A percentile compares a stretch with the other conserved stretches of the same genome.
phyloP scores from a whole-genome alignment of 2,329 filamentous ascomycete species.

The Fusarium sp. region DNA sequence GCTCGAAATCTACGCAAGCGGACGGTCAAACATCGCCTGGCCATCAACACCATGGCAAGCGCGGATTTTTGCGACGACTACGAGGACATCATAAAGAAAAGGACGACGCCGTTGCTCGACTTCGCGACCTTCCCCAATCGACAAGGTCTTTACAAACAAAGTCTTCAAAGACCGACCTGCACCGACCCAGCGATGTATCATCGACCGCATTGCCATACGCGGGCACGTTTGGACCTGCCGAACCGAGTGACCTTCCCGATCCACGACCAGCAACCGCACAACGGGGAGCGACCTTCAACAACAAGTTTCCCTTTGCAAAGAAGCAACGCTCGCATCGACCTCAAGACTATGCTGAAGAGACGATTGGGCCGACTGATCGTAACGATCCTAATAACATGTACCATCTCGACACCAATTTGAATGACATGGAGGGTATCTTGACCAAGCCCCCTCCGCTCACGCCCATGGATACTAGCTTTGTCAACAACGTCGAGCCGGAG shows the following conservation, averaged over 20 bases:
- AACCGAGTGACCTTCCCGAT: slow-evolving; percentile 47
- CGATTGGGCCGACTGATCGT: slow-evolving; percentile 69
- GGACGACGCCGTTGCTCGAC: slow-evolving; percentile 50
- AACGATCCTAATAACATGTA: slow-evolving; percentile 72
- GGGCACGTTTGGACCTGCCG: slow-evolving; percentile 45
- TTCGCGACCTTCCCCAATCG: slow-evolving; percentile 63
- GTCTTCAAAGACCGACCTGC: slow-evolving; percentile 60
- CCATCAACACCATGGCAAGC: slow-evolving; percentile 61
- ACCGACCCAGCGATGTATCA: slow-evolving; percentile 52
- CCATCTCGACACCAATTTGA: slow-evolving; percentile 86
- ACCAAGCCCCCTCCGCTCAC: slow-evolving; percentile 76
- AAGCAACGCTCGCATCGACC: slow-evolving; percentile 60
- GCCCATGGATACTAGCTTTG: slow-evolving; percentile 71
- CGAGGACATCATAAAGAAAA: slow-evolving; percentile 67
- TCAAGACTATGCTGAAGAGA: slow-evolving; percentile 67
- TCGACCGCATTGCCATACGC: slow-evolving; percentile 52
- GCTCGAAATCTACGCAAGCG: slow-evolving; percentile 57
- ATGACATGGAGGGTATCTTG: slow-evolving; percentile 92
- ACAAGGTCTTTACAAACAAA: slow-evolving; percentile 64
- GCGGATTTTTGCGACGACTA: slow-evolving; percentile 62
- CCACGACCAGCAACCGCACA: slow-evolving; percentile 36
- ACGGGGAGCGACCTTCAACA: slow-evolving; percentile 67
- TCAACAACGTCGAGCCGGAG: slow-evolving; percentile 59
- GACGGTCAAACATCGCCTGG: slow-evolving; percentile 70
- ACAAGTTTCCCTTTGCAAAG: slow-evolving; percentile 72